Evolutionary conservation across 352 stramenopile genomes (phyloP).

Genomic region (Thraustochytrium aureum): DNA sequence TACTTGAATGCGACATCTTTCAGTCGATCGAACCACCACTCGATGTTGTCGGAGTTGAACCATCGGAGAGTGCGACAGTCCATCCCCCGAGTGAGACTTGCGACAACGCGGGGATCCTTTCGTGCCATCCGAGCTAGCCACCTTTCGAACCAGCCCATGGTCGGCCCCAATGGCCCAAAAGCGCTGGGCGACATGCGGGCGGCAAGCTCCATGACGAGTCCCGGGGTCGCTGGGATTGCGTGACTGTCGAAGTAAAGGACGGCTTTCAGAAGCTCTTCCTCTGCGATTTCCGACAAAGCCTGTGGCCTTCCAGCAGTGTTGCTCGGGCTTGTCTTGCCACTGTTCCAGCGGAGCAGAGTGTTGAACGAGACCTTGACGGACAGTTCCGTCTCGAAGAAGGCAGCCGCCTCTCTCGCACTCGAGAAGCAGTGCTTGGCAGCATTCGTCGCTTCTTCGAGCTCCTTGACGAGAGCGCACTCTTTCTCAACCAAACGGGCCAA

Average conservation of each 20-base stretch:
- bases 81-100: not conserved
- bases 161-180: not conserved
- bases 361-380: too few species aligned
- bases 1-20: not conserved
- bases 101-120: not conserved
- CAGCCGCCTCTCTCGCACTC: too few species aligned
- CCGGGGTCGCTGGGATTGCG: not conserved
- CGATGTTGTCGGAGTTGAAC: not conserved
- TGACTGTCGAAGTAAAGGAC: not conserved
- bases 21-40: not conserved
- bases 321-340: too few species aligned
- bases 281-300: not conserved
- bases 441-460: too few species aligned
- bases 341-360: too few species aligned
- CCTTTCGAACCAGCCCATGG: not conserved
- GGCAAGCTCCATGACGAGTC: not conserved
- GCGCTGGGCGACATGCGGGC: not conserved
- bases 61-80: not conserved
- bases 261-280: not conserved
- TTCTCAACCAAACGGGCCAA: too few species aligned
- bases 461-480: too few species aligned
- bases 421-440: too few species aligned
- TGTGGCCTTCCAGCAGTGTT: too few species aligned
- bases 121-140: not conserved
- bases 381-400: too few species aligned